Evolutionary conservation across 768 basidiomycete genomes (phyloP), one percentile per base, ranked within the genome.

Genomic region (Auricularia cornea): DNA sequence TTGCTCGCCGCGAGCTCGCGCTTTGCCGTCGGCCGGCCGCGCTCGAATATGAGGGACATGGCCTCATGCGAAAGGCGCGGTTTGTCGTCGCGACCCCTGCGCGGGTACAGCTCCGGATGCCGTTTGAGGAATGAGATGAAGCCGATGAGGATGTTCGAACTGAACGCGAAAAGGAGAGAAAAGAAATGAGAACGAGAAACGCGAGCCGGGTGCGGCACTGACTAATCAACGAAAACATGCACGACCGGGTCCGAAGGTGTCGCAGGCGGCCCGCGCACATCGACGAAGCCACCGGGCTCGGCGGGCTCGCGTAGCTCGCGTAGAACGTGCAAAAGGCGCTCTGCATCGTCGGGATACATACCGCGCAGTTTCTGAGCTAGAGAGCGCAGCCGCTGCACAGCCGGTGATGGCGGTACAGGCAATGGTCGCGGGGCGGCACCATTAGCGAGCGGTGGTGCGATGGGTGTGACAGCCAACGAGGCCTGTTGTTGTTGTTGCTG

Each of bases 111-210:
- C 40, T 74, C 76, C n/a, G 78, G 75, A 66, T 83, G 78, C 62
- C 81, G 84, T 71, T 84, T 86, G 60, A 89, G 73, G 72, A 88
- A 84, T 31, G 80, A 83, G n/a, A 93, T 72, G 62, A 93, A 81
- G 35, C 92, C 92, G 65, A 94, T 86, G 56, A 94, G 82, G 66
- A 94, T 93, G 71, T 94, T 94, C 18, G 92, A 94, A 67, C 92
- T 93, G 68, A 57, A 64, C n/a, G 33, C 23, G 62, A 54, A n/a
- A n/a, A n/a, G n/a, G n/a, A n/a, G n/a, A n/a, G n/a, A n/a, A n/a
- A n/a, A n/a, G n/a, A n/a, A n/a, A n/a, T n/a, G n/a, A n/a, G n/a
- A n/a, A n/a, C n/a, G n/a, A n/a, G n/a, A n/a, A n/a, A n/a, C n/a
- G n/a, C n/a, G n/a, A n/a, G n/a, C n/a, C n/a, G n/a, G n/a, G n/a